Conservation (phyloP, 441 rosid species). For the Adansonia grandidieri region DNA sequence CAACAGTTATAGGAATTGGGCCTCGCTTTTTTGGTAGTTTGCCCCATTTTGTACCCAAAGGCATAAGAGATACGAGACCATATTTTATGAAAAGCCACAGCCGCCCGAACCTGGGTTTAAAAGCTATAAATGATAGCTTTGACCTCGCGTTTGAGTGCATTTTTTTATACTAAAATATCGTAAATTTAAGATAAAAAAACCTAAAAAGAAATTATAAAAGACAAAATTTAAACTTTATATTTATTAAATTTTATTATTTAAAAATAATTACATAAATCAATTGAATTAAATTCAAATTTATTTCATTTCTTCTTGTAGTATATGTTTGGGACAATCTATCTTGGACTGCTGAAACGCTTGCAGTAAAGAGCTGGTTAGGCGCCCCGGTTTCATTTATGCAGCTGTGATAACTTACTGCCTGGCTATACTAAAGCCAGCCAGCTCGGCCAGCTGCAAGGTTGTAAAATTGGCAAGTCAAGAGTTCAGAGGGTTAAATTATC, state of each 20-base stretch:
- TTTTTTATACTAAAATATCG: too few relatives aligned
- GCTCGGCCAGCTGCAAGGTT: constrained; percentile 88
- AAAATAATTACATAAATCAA: too few relatives aligned
- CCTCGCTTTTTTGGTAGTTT: too few relatives aligned
- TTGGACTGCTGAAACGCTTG: constrained; percentile 55
- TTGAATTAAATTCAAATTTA: too few relatives aligned
- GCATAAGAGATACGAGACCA: not conserved
- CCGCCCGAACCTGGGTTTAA: not conserved
- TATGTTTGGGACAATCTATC: constrained; percentile 63
- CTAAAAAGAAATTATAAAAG: too few relatives aligned
- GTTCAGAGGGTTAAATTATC: not conserved
- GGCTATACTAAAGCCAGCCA: constrained; percentile 76
- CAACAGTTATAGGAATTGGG: too few relatives aligned
- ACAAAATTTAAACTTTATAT: too few relatives aligned
- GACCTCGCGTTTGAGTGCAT: not conserved
- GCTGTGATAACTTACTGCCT: constrained; percentile 77
- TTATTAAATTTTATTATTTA: too few relatives aligned
- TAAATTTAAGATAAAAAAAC: too few relatives aligned
- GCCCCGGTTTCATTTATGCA: constrained; percentile 59
- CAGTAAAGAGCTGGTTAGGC: constrained; percentile 75
- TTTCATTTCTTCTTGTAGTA: not conserved
- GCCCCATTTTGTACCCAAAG: too few relatives aligned
- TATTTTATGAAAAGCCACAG: not conserved
- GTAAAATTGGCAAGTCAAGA: not conserved
- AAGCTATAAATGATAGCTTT: not conserved